Conservation (phyloP, 73 alveolate genomes). For the Paramecium primaurelia region DNA sequence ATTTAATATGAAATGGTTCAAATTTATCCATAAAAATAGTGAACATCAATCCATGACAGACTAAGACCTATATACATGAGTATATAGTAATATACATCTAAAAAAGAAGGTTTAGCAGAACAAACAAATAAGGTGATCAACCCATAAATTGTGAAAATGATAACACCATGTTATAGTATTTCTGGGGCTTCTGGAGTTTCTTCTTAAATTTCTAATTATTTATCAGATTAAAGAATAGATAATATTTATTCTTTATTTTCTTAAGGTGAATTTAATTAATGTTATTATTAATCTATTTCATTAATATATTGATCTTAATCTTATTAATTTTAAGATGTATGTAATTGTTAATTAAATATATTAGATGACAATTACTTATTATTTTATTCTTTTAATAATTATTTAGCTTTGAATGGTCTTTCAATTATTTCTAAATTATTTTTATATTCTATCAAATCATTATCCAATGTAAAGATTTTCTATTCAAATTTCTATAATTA, state of each 20-base stretch:
- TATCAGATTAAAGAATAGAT: neutral
- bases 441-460: neutral
- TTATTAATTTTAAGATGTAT: neutral
- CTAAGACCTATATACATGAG: neutral
- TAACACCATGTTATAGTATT: neutral
- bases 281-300: neutral
- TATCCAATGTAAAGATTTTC: neutral
- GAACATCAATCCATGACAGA: conserved; percentile 13
- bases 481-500: neutral
- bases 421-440: neutral
- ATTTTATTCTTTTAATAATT: neutral
- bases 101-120: conserved; percentile 43
- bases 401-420: neutral
- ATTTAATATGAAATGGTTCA: conserved; percentile 3
- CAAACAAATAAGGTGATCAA: conserved; percentile 10
- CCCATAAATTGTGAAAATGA: neutral
- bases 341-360: neutral
- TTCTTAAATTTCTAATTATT: neutral
- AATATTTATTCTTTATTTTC: neutral
- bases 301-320: neutral
- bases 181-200: neutral
- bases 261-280: neutral
- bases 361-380: neutral
- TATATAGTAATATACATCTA: neutral
- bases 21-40: neutral